Conservation (phyloP, 345 rosid species). For the Salix purpurea region DNA sequence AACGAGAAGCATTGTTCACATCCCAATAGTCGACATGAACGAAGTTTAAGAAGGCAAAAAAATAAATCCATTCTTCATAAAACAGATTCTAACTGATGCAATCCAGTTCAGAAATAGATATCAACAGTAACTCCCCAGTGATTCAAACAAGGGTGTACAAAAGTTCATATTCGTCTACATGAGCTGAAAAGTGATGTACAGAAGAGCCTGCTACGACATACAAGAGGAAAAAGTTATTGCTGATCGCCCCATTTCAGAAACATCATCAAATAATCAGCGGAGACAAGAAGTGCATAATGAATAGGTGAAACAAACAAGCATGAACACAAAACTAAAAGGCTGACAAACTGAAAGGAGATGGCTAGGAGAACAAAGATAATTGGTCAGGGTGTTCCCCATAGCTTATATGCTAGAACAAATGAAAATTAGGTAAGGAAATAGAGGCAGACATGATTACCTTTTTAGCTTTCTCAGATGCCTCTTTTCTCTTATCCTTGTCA, state of each 20-base stretch:
- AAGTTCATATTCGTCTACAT: background rate
- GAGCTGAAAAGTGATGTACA: background rate
- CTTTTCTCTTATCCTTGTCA: slow-evolving; percentile 65
- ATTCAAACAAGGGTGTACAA: background rate
- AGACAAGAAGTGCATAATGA: background rate
- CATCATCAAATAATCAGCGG: background rate
- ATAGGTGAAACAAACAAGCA: background rate
- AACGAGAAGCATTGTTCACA: background rate
- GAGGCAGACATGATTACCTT: slow-evolving; percentile 30
- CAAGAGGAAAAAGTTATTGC: background rate
- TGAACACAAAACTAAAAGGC: background rate
- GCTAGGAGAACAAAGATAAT: background rate
- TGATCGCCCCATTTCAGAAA: background rate
- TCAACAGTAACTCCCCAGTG: background rate
- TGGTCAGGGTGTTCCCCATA: background rate
- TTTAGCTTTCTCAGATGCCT: slow-evolving; percentile 55
- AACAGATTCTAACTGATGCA: background rate
- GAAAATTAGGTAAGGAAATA: background rate
- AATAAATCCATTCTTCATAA: background rate
- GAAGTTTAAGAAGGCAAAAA: too few species aligned
- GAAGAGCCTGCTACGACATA: background rate
- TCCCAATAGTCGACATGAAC: too few species aligned
- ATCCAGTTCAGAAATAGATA: background rate
- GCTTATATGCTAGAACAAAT: background rate
- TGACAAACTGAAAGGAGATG: background rate